Base-by-base conservation (phyloP, 2,329 filamentous ascomycete species). In the Talaromyces sp. region DNA sequence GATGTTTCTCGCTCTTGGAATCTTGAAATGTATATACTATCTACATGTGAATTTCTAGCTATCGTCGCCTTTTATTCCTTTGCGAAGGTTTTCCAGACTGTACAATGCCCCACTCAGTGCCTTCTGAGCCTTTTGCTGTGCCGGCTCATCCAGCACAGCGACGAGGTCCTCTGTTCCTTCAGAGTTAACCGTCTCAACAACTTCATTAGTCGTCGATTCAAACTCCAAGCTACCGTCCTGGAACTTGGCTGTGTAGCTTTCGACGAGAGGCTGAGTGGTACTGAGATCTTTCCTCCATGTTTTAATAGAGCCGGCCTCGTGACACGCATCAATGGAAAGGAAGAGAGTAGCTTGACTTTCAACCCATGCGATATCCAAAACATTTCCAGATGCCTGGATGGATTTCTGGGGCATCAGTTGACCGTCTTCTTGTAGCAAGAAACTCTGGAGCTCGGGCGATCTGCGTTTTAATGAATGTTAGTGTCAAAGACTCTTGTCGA, bases 361-460 rank as follows among this genome's bases (percentile, higher is more conserved):
- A 11, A 69, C 58, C n/a, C 62, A 58, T 19, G 75, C 67, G n/a
- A 84, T 67, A 68, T 86, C 84, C 4, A 93, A 81, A 0, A 86
- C 83, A 67, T 90, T 91, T 8, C 88, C 88, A 2, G 81, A 78
- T 4, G 91, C 72, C 43, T 78, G 72, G 58, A 91, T 68, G 56
- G 81, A 82, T 52, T 80, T 75, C 8, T 73, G 71, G 63, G 82
- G 77, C 9, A 77, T 72, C 46, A 91, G 77, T 14, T 70, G 73
- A 62, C 81, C 82, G 55, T 82, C 71, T 1, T 71, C 63, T n/a
- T 72, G 71, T 6, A 89, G 77, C n/a, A 76, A 75, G 76, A 88
- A 89, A 59, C 83, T 76, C 72, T 93, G 86, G 9, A 96, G 65
- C 81, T 77, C 74, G 88, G 88, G 26, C 89, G 75, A 46, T 82